Conservation (phyloP, 2,329 filamentous ascomycete genomes). For the Domatiomyces catenatus region DNA sequence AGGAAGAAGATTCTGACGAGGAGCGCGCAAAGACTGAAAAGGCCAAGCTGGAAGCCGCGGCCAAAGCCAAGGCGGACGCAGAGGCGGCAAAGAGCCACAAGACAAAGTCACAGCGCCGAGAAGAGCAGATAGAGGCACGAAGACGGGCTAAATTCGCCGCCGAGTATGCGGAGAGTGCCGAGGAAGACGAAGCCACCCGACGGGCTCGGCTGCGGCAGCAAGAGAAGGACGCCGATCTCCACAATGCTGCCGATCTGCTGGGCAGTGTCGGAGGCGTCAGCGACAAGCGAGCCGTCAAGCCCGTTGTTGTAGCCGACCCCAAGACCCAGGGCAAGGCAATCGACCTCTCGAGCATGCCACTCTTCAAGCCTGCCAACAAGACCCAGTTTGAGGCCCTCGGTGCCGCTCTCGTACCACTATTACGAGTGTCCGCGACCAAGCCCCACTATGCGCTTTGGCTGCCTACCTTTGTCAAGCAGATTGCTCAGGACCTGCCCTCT, state of each 20-base stretch:
- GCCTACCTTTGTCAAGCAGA: conserved; percentile 76
- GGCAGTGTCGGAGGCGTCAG: conserved; percentile 58
- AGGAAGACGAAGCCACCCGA: conserved; percentile 57
- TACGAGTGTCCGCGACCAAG: conserved; percentile 65
- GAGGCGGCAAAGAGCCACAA: conserved; percentile 85
- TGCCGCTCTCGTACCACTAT: conserved; percentile 61
- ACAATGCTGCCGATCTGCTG: conserved; percentile 83
- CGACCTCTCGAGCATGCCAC: conserved; percentile 61
- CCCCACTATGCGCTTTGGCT: conserved; percentile 80
- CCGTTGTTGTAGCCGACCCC: conserved; percentile 52
- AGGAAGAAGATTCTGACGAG: conserved; percentile 87
- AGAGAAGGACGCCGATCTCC: conserved; percentile 77
- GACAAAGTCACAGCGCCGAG: conserved; percentile 69
- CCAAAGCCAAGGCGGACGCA: conserved; percentile 76
- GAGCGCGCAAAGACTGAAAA: conserved; percentile 91
- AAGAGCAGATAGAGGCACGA: conserved; percentile 55
- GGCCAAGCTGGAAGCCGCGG: conserved; percentile 68
- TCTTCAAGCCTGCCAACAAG: conserved; percentile 86
- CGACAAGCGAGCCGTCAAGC: conserved; percentile 48
- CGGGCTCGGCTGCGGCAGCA: conserved; percentile 60
- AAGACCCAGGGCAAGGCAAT: conserved; percentile 63
- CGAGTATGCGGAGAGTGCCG: conserved; percentile 42
- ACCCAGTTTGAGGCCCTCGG: conserved; percentile 68
- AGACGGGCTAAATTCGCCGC: conserved; percentile 38
- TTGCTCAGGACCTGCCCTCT: conserved; percentile 73